phyloP scores from a whole-genome alignment of 805 yeast species.

The Yamadazyma olivae region DNA sequence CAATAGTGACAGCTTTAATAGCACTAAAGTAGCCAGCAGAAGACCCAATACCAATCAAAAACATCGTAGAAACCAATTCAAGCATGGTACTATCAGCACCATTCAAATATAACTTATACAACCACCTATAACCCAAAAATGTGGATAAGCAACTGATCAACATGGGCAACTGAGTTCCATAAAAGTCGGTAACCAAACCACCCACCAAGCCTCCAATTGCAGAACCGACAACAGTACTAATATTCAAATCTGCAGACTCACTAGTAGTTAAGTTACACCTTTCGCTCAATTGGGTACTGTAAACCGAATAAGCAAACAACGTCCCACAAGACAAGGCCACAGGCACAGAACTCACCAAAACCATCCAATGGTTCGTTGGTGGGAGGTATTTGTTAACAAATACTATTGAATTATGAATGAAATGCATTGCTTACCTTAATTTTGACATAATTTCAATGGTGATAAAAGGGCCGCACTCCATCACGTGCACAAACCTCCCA shows the following conservation, averaged over 20 bases:
- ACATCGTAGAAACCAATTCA: conserved; percentile 23
- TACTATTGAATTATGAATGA: conserved; percentile 9
- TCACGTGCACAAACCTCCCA: too few relatives aligned
- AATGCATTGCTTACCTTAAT: conserved; percentile 9
- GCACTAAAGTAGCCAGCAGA: conserved; percentile 32
- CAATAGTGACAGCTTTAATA: conserved; percentile 30
- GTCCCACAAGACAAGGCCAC: conserved; percentile 34
- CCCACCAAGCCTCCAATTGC: conserved; percentile 31
- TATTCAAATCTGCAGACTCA: conserved; percentile 28
- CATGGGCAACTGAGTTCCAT: conserved; percentile 34
- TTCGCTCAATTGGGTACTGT: conserved; percentile 29
- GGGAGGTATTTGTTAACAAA: conserved; percentile 20
- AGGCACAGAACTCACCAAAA: conserved; percentile 24
- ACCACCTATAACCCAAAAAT: conserved; percentile 26
- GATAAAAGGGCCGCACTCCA: too few relatives aligned
- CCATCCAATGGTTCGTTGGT: conserved; percentile 24
- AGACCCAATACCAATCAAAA: conserved; percentile 30
- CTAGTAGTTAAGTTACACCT: conserved; percentile 25
- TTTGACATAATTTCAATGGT: too few relatives aligned
- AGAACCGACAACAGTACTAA: conserved; percentile 28
- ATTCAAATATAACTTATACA: conserved; percentile 18
- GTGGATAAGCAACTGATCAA: conserved; percentile 21
- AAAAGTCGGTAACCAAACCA: conserved; percentile 29
- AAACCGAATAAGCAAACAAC: conserved; percentile 31
- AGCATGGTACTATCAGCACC: conserved; percentile 16